Base-by-base conservation (phyloP, 176 grass and related monocot species). In the Chloris gayana region DNA sequence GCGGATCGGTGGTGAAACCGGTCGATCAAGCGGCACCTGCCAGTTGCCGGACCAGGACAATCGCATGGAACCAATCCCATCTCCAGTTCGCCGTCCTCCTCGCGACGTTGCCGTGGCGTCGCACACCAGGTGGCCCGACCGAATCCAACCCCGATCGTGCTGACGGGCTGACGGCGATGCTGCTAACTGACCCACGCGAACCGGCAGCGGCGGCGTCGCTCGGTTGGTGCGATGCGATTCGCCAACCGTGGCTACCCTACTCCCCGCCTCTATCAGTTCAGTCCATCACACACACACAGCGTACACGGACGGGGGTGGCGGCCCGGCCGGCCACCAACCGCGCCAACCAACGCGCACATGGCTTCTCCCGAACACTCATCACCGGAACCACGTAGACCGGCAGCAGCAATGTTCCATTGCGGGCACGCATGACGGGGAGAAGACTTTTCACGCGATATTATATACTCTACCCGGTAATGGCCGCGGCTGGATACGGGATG, bases 311-410 rank as follows among this genome's bases (percentile, higher is more conserved):
- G 25, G 58, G 29, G 45, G n/a, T 11, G 41, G 39, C 10, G 8
- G 26, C 39, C 31, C 10, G 8, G 26, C 39, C 31, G 68, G 65
- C 11, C 77, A 89, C 77, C 82, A 77, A 89, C 82, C 78, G 72
- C 72, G 72, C 70, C 87, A 89, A 85, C 81, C 62, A 38, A 37
- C 59, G 27, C 3, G 77, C 87, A 85, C 87, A 89, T 89, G 87
- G 38, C 78, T 46, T 62, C 86, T 10, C 30, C 30, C 80, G n/a
- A 51, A 50, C 76, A 14, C 49, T 26, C 71, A 3, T 10, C 76
- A 45, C 47, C 59, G 26, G 2, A 25, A 5, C 25, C 58, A 29
- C 5, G 17, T 18, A 21, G 26, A 30, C 74, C 27, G 46, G 5
- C 13, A 64, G 5, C 13, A 32, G 72, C 14, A 39, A 29, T 39